These are phyloP conservation scores for Diutina scorzettiae DNA, from an alignment of 1,139 yeast genomes.

Conservation along the genomic window DNA sequence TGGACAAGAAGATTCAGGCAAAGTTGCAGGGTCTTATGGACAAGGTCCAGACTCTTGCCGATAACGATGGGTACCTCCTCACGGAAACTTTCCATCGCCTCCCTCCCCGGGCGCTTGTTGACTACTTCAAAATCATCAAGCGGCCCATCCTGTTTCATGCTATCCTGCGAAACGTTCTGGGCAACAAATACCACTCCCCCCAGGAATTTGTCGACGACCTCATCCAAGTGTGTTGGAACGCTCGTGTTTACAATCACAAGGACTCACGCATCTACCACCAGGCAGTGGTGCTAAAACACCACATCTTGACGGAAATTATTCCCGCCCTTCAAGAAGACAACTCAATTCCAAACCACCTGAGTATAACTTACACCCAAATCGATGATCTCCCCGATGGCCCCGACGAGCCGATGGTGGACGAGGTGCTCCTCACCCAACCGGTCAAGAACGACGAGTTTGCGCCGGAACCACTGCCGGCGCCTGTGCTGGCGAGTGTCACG, in stretches of 20 bases:
- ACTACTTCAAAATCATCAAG: slow-evolving; percentile 31
- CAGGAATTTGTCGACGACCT: slow-evolving; percentile 66
- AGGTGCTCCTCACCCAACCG: slow-evolving; percentile 10
- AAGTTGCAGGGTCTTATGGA: slow-evolving; percentile 29
- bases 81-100: slow-evolving; percentile 39
- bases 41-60: slow-evolving; percentile 32
- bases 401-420: slow-evolving; percentile 35
- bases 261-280: slow-evolving; percentile 57
- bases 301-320: slow-evolving; percentile 40
- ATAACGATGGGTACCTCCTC: slow-evolving; percentile 29
- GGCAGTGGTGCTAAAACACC: slow-evolving; percentile 60
- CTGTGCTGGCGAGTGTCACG: slow-evolving; percentile 12
- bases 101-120: slow-evolving; percentile 40
- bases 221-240: slow-evolving; percentile 83
- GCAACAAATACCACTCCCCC: slow-evolving; percentile 41
- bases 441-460: slow-evolving; percentile 6
- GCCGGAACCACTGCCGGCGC: background rate
- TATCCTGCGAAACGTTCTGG: slow-evolving; percentile 31
- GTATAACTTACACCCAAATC: slow-evolving; percentile 50
- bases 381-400: slow-evolving; percentile 31
- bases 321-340: slow-evolving; percentile 39
- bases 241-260: slow-evolving; percentile 67
- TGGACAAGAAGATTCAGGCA: slow-evolving; percentile 30
- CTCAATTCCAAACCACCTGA: slow-evolving; percentile 26
- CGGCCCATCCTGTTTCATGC: slow-evolving; percentile 34